These are phyloP conservation scores for Tetrapisispora phaffii DNA, from an alignment of 805 yeast genomes.

Conservation along the genomic window DNA sequence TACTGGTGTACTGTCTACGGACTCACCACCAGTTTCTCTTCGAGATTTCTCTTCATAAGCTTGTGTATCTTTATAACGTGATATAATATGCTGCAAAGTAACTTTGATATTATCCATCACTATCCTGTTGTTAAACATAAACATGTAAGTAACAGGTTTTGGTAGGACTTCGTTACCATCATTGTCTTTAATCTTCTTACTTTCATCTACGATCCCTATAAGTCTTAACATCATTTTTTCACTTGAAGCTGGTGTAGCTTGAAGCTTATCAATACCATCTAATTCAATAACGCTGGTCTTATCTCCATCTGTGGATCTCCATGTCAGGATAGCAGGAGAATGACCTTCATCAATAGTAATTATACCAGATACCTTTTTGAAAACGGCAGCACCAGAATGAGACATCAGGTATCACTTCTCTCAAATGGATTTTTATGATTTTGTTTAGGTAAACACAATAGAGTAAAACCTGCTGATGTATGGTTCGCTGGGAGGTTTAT, in stretches of 20 bases:
- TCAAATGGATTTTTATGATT: not conserved
- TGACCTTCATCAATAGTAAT: constrained; percentile 46
- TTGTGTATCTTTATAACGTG: too few species aligned
- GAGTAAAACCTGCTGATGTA: not conserved
- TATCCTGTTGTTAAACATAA: too few species aligned
- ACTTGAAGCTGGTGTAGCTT: constrained; percentile 59
- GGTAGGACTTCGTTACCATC: too few species aligned
- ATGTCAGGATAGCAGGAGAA: constrained; percentile 43
- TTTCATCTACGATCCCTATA: too few species aligned
- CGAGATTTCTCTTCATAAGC: too few species aligned
- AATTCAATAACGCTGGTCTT: constrained; percentile 33
- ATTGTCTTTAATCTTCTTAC: too few species aligned
- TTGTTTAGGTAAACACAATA: not conserved
- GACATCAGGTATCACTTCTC: constrained; percentile 21
- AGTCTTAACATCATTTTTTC: constrained; percentile 67
- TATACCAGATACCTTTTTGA: constrained; percentile 48
- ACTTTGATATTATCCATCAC: too few species aligned
- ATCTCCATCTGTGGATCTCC: constrained; percentile 49
- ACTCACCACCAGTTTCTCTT: too few species aligned
- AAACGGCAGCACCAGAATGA: constrained; percentile 44
- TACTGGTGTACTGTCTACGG: too few species aligned
- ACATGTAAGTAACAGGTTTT: too few species aligned
- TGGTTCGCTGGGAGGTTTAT: too few species aligned
- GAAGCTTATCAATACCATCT: constrained; percentile 40
- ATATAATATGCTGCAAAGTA: too few species aligned